Evolutionary conservation across 2,329 filamentous ascomycete species (phyloP), one percentile per base, ranked within the genome.

Genomic region (Aspergillus uvarum): DNA sequence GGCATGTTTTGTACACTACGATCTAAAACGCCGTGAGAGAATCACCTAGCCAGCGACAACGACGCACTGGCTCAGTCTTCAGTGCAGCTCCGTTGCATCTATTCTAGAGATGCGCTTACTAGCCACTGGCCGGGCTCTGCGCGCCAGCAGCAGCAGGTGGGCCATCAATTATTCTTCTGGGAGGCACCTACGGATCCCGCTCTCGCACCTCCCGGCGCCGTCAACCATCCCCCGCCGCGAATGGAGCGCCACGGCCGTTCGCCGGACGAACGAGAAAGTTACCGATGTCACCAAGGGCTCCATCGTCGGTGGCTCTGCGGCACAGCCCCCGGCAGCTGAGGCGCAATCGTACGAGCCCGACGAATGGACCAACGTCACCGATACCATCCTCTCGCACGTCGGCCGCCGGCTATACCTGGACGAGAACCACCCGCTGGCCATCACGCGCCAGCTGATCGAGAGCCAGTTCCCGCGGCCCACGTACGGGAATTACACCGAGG

Each of bases 371-470:
- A 99, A 99, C 76, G 83, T 90, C 14, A 88, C 94, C 3, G 69
- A 84, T 26, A 89, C 88, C 58, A 93, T 99, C 63, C 79, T 92
- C 51, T 81, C 87, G 22, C 87, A 90, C 59, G 84, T 96, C 51
- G 83, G 87, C 51, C 89, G 92, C 63, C 87, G 85, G 57, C 83
- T 99, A n/a, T 95, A 99, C 76, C 84, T 96, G n/a, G 87, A 95
- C 72, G 85, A 88, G 62, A 88, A 96, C 76, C 95, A 99, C 72
- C 95, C 95, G 24, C 83, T 99, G 38, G 87, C 86, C 67, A 96
- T 98, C 70, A 98, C 95, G 11, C 88, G 95, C 44, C 87, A 92
- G 69, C 89, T 99, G 63, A 96, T 99, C 72, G 91, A 98, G 79
- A 92, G 91, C 57, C 88, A 89, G 63, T 99, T 98, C 74, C 88